These are phyloP conservation scores for Lactarius hatsudake DNA, from an alignment of 768 basidiomycete genomes.

Conservation along the genomic window DNA sequence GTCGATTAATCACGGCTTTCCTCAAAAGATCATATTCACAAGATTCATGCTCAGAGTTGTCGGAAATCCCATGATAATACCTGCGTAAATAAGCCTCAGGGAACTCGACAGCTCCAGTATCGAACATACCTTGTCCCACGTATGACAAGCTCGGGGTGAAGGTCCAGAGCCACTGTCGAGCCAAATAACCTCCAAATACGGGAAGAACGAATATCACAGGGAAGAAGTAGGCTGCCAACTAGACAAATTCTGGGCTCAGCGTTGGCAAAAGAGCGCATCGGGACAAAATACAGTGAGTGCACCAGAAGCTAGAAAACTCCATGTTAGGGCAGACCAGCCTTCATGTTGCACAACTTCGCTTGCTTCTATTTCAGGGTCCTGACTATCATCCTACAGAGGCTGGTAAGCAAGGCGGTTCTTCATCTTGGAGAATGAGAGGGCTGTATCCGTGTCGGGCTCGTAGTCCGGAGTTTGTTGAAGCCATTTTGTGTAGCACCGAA, in stretches of 20 bases:
- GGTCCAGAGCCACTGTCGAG: conserved; percentile 88
- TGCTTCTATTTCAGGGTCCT: conserved; percentile 35
- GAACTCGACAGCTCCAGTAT: background rate
- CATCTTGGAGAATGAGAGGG: conserved; percentile 36
- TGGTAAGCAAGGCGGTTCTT: conserved; percentile 23
- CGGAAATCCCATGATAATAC: conserved; percentile 97
- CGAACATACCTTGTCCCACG: conserved; percentile 74
- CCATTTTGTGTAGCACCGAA: conserved; percentile 78
- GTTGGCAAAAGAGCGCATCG: background rate
- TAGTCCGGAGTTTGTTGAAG: conserved; percentile 55
- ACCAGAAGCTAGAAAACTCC: conserved; percentile 77
- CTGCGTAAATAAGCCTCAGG: conserved; percentile 36
- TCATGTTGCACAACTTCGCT: conserved; percentile 53
- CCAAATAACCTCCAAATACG: conserved; percentile 77
- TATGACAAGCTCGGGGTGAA: conserved; percentile 92
- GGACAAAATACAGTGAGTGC: conserved; percentile 63
- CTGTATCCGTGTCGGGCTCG: conserved; percentile 58
- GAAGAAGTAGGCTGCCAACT: conserved; percentile 88
- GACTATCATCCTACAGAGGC: conserved; percentile 25
- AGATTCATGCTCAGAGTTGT: conserved; percentile 93
- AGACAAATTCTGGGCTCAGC: conserved; percentile 10
- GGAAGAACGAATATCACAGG: conserved; percentile 87
- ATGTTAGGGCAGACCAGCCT: conserved; percentile 75
- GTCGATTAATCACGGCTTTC: conserved; percentile 8
- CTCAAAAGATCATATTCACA: conserved; percentile 41